Base-by-base conservation (phyloP, 192 early-diverging fungal genomes). In the Coemansia furcata region DNA sequence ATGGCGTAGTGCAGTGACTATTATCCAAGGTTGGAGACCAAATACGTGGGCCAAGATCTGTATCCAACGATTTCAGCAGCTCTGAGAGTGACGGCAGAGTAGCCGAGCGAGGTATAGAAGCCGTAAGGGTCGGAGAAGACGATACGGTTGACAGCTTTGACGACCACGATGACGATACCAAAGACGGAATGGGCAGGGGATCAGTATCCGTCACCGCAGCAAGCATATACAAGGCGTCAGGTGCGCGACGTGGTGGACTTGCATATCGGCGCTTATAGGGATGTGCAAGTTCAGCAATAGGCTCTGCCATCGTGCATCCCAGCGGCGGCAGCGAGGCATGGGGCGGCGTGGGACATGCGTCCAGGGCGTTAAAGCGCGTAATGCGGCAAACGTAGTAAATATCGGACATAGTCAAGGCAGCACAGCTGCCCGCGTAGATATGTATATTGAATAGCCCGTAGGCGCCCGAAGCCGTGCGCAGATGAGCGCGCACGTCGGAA, bases 351-450 rank as follows among this genome's bases (percentile, higher is more conserved):
- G 66, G 47, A 49, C 42, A 21, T 21, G 72, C 64, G 63, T 59
- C 37, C 21, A 80, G 69, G 3, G 72, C 78, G 35, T 75, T 69
- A 39, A 72, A 75, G 23, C 64, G 61, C 19, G 72, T 66, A 30
- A 80, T 74, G 37, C 66, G 66, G 63, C 78, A 74, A 40, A 80
- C 72, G 46, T 74, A 66, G 61, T 80, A 80, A 6, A 64, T 64
- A 15, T 75, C 69, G 33, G 68, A 66, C 32, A 72, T 63, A 10
- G 60, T 50, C 39, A 66, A 52, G 1, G 63, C 21, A 4, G 33
- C 54, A n/a, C 46, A 50, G 2, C 69, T 69, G 23, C 72, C 77
- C 1, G 68, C 78, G 32, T 65, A 74, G 37, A 80, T 52, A 55
- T 71, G 62, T 12, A 80, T 68, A 50, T 80, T 73, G 46, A 80